Percentiles rank a stretch among this genome's conserved stretches.
These are phyloP conservation scores for Acer negundo DNA, from an alignment of 345 rosid genomes.

Conservation along the genomic window DNA sequence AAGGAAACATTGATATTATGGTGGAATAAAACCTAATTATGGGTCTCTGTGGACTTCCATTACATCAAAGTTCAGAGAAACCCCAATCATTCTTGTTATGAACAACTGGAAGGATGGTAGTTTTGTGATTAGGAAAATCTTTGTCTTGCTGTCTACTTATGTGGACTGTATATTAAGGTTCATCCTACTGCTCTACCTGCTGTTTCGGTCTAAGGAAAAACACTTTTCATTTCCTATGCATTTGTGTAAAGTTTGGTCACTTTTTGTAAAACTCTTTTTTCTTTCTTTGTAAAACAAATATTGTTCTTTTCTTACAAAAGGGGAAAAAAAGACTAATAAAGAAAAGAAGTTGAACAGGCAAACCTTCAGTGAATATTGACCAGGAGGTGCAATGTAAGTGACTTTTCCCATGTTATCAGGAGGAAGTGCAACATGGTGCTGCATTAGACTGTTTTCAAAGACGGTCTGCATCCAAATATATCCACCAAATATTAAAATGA, in stretches of 20 bases:
- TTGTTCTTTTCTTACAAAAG: neutral
- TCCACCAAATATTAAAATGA: slow-evolving; percentile 20
- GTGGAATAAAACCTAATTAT: neutral
- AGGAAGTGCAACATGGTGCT: slow-evolving; percentile 87
- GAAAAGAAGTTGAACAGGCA: slow-evolving; percentile 23
- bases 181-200: neutral
- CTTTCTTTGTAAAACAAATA: neutral
- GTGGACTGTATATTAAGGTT: neutral
- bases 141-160: neutral
- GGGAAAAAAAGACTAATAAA: neutral
- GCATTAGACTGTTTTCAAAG: slow-evolving; percentile 92
- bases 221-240: neutral
- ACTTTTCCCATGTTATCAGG: slow-evolving; percentile 99
- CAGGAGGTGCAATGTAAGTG: slow-evolving; percentile 91
- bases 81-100: neutral
- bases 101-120: neutral
- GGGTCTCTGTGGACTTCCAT: neutral
- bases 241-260: neutral
- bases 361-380: slow-evolving; percentile 97
- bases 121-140: neutral
- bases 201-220: neutral
- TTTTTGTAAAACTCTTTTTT: neutral
- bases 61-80: neutral
- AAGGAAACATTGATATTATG: neutral
- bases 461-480: slow-evolving; percentile 64